Evolutionary conservation across 108 stramenopile species (phyloP).

Genomic region (Nitzschia sp.): DNA sequence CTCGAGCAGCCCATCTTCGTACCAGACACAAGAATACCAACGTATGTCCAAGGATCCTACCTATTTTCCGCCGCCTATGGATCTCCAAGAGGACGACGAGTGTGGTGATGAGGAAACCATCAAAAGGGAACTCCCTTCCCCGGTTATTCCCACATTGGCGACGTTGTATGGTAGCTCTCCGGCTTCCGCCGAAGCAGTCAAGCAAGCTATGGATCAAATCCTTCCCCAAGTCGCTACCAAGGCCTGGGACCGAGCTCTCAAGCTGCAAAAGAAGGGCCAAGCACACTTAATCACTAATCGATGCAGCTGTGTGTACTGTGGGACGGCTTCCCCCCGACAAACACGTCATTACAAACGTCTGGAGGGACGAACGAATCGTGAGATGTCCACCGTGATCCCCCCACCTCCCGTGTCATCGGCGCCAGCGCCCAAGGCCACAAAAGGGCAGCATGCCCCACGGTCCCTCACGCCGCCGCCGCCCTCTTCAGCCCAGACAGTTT

Average conservation of each 20-base stretch:
- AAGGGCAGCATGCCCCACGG: background rate
- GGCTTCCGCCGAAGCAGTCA: too few relatives aligned
- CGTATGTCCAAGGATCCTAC: background rate
- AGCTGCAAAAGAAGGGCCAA: background rate
- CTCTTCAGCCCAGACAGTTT: background rate
- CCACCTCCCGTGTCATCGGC: background rate
- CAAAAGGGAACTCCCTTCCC: background rate
- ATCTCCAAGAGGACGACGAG: background rate
- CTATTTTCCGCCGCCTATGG: background rate
- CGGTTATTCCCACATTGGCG: background rate
- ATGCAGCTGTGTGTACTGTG: background rate
- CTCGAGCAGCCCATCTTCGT: background rate
- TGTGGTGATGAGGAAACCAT: background rate
- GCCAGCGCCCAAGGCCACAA: background rate
- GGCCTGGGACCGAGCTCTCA: background rate
- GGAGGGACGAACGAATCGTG: background rate
- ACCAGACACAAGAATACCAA: background rate
- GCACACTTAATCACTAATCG: background rate
- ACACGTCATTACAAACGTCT: background rate
- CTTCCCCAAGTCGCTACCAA: background rate
- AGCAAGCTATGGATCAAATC: background rate
- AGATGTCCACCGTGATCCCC: background rate
- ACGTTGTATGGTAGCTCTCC: background rate
- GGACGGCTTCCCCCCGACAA: background rate
- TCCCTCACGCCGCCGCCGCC: background rate